Conservation (phyloP, 306 rosid species). For the Rosa persica region DNA sequence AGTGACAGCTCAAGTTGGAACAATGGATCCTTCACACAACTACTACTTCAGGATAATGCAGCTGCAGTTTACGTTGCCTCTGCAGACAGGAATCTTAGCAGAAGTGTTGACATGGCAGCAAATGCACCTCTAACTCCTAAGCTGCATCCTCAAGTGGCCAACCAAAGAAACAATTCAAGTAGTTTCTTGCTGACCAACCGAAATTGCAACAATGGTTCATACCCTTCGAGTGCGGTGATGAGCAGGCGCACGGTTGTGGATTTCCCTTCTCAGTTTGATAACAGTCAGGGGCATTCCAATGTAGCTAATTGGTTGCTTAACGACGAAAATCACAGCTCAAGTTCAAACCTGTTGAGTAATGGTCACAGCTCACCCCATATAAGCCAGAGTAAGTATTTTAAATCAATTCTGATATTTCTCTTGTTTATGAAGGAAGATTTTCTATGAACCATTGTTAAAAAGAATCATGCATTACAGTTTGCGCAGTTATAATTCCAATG, state of each 20-base stretch:
- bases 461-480: neutral
- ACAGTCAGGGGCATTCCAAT: conserved; percentile 26
- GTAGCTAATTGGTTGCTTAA: conserved; percentile 34
- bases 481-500: neutral
- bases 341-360: conserved; percentile 36
- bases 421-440: neutral
- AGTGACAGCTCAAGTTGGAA: conserved; percentile 35
- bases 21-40: conserved; percentile 28
- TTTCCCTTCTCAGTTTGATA: conserved; percentile 34
- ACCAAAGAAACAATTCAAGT: conserved; percentile 24
- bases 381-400: conserved; percentile 43
- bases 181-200: conserved; percentile 17
- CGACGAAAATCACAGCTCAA: conserved; percentile 32
- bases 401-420: neutral
- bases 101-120: conserved; percentile 38
- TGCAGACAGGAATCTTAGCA: conserved; percentile 27
- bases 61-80: conserved; percentile 32
- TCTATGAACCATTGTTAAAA: neutral
- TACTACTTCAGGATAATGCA: conserved; percentile 29
- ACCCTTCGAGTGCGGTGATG: conserved; percentile 16
- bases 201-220: conserved; percentile 27
- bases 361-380: conserved; percentile 36
- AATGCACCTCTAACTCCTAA: conserved; percentile 41
- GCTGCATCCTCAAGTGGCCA: conserved; percentile 25
- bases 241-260: conserved; percentile 32